Conservation (phyloP, 23 red algal genomes). For the Gracilaria caudata region DNA sequence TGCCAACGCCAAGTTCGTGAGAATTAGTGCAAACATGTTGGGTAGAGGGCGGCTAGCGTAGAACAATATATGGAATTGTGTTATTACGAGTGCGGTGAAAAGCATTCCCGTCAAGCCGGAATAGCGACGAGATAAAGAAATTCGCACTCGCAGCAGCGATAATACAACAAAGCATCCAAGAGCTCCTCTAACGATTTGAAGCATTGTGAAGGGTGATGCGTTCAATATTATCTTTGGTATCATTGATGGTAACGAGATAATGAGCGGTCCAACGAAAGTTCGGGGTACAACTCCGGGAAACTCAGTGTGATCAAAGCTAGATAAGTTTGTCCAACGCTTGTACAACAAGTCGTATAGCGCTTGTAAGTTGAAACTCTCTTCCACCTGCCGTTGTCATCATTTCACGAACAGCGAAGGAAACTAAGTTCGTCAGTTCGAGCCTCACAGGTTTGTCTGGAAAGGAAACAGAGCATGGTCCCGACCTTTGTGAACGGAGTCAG, state of each 20-base stretch:
- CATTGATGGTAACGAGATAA: conserved; percentile 28
- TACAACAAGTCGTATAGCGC: conserved; percentile 81
- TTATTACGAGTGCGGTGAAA: conserved; percentile 34
- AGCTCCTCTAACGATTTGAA: conserved; percentile 9
- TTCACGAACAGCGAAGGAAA: not conserved
- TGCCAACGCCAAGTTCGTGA: conserved; percentile 64
- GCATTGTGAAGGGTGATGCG: conserved; percentile 23
- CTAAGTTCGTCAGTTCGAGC: not conserved
- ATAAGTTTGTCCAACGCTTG: conserved; percentile 34
- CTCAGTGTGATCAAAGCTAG: conserved; percentile 80
- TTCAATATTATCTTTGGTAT: conserved; percentile 7
- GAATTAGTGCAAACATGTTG: conserved; percentile 74
- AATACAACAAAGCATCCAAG: conserved; percentile 35
- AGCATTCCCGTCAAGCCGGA: conserved; percentile 10
- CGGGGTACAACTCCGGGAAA: conserved; percentile 87
- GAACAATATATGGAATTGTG: conserved; percentile 87
- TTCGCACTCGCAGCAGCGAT: conserved; percentile 42
- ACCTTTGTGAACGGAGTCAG: conserved; percentile 77
- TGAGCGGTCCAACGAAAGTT: conserved; percentile 62
- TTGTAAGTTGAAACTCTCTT: conserved; percentile 94
- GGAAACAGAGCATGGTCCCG: not conserved
- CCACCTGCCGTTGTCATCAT: conserved; percentile 57
- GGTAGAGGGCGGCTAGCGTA: conserved; percentile 84
- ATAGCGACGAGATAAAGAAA: conserved; percentile 35
- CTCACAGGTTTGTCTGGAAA: not conserved